Evolutionary conservation across 768 basidiomycete species (phyloP).

Genomic region (Boletus pseudopeckii): DNA sequence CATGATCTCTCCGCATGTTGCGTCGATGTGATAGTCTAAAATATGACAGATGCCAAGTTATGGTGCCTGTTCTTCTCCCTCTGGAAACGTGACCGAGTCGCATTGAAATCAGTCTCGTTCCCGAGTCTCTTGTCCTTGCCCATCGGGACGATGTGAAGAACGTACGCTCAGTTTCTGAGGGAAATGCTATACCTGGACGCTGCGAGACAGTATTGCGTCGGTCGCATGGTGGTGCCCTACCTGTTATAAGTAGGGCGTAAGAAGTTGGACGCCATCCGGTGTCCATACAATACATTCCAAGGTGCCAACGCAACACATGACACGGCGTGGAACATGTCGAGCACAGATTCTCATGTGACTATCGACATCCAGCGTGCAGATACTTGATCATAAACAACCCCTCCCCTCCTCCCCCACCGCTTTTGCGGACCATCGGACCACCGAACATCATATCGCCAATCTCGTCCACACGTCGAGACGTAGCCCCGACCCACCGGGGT

Average conservation of each 20-base stretch:
- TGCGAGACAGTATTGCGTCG: not conserved
- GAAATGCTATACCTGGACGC: not conserved
- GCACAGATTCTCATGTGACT: not conserved
- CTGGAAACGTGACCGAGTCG: not conserved
- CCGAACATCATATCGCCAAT: not conserved
- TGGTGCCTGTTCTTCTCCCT: not conserved
- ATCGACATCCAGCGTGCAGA: too few species aligned
- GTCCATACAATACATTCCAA: not conserved
- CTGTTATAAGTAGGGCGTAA: too few species aligned
- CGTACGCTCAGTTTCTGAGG: not conserved
- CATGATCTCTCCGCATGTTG: not conserved
- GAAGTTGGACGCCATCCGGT: not conserved
- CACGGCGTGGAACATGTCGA: not conserved
- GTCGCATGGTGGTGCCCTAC: too few species aligned
- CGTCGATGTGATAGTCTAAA: not conserved
- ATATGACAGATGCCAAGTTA: not conserved
- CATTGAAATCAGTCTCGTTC: not conserved
- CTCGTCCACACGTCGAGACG: not conserved
- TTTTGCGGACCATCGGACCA: not conserved
- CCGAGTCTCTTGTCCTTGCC: not conserved
- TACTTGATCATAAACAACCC: too few species aligned
- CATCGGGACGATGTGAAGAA: not conserved
- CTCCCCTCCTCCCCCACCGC: too few species aligned
- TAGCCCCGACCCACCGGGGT: not conserved
- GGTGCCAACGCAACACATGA: not conserved